phyloP scores from a whole-genome alignment of 495 filamentous ascomycete genomes.

The Podospora bellae-mahoneyi region DNA sequence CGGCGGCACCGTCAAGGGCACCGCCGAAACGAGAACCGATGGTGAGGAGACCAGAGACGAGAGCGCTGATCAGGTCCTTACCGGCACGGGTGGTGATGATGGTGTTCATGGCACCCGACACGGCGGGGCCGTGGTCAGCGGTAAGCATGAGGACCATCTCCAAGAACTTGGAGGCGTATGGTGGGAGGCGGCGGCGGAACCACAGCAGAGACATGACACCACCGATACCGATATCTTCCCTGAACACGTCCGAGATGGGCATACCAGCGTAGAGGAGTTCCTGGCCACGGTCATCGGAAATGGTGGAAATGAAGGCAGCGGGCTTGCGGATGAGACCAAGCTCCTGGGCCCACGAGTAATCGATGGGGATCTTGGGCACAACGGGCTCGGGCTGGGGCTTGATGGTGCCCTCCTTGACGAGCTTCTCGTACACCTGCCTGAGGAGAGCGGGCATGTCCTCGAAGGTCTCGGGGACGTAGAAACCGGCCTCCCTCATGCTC shows the following conservation, averaged over 20 bases:
- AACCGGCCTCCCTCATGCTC: conserved; percentile 89
- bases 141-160: conserved; percentile 99
- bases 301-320: conserved; percentile 98
- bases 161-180: conserved; percentile 96
- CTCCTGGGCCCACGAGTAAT: conserved; percentile 99
- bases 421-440: conserved; percentile 73
- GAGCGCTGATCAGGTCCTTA: conserved; percentile 93
- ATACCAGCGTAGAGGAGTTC: conserved; percentile 98
- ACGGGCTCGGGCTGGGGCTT: conserved; percentile 82
- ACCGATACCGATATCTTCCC: conserved; percentile 96
- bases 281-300: conserved; percentile 99
- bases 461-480: conserved; percentile 89
- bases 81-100: conserved; percentile 99
- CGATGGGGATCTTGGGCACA: conserved; percentile 98
- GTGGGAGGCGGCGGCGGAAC: conserved; percentile 97
- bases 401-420: conserved; percentile 79
- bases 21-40: conserved; percentile 98
- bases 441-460: conserved; percentile 85
- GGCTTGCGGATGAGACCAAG: conserved; percentile 99
- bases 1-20: conserved; percentile 94
- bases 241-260: conserved; percentile 99
- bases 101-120: conserved; percentile 99
- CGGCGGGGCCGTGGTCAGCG: conserved; percentile 96
- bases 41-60: conserved; percentile 94
- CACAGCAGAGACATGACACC: conserved; percentile 99